Percentiles rank a stretch among this genome's conserved stretches.
Conservation (phyloP, 1,139 yeast species). For the Sugiyamaella grinbergsii region DNA sequence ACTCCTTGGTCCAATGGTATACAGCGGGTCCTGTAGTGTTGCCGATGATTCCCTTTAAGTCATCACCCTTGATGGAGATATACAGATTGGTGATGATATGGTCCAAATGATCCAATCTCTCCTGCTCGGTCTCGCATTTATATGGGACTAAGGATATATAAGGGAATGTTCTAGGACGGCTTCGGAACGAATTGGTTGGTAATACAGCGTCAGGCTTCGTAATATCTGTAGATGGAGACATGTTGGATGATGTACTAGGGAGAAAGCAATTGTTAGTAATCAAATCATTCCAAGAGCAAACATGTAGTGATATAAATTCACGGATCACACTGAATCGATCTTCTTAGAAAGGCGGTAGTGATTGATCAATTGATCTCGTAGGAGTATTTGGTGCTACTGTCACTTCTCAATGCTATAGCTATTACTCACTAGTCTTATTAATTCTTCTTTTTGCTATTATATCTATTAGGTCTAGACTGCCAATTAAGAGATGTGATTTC, state of each 20-base stretch:
- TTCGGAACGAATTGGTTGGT: constrained; percentile 2
- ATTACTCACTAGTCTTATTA: too few relatives aligned
- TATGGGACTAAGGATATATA: constrained; percentile 75
- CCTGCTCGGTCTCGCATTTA: constrained; percentile 64
- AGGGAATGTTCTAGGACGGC: constrained; percentile 53
- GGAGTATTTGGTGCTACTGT: too few relatives aligned
- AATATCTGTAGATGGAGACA: constrained; percentile 7
- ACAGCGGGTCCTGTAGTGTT: constrained; percentile 68
- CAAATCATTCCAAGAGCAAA: too few relatives aligned
- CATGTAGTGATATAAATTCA: too few relatives aligned
- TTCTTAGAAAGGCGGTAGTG: too few relatives aligned
- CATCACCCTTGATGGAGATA: constrained; percentile 74
- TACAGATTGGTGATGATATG: constrained; percentile 80
- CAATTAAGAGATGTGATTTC: too few relatives aligned
- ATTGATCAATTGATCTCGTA: too few relatives aligned
- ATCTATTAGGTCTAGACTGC: too few relatives aligned
- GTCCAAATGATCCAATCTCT: constrained; percentile 72
- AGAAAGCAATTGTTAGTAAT: too few relatives aligned
- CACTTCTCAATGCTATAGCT: too few relatives aligned
- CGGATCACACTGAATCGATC: too few relatives aligned
- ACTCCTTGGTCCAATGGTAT: constrained; percentile 86
- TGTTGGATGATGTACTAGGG: not conserved
- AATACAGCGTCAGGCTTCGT: not conserved
- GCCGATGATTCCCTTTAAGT: constrained; percentile 70
- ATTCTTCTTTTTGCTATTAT: too few relatives aligned